Conservation (phyloP, 164 flowering plant species). For the Warburgia ugandensis region DNA sequence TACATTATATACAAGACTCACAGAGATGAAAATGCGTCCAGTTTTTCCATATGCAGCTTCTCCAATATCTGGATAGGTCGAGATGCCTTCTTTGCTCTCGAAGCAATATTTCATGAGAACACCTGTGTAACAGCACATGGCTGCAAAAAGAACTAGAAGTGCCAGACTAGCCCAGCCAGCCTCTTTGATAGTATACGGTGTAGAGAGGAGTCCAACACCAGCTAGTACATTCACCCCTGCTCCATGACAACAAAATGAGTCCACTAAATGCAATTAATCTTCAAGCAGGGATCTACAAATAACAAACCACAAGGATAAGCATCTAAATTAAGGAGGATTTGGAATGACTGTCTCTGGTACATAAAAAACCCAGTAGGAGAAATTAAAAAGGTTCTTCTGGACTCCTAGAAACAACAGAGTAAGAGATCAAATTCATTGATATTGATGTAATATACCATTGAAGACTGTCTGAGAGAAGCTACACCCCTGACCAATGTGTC, state of each 20-base stretch:
- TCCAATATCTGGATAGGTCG: slow-evolving; percentile 75
- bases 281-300: too few species aligned
- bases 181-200: slow-evolving; percentile 70
- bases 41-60: slow-evolving; percentile 86
- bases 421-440: neutral
- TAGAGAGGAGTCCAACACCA: slow-evolving; percentile 87
- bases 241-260: slow-evolving; percentile 1
- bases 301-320: too few species aligned
- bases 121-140: slow-evolving; percentile 71
- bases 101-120: slow-evolving; percentile 64
- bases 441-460: slow-evolving; percentile 44
- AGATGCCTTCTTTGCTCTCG: slow-evolving; percentile 63
- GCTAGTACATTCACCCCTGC: slow-evolving; percentile 75
- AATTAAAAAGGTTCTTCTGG: neutral
- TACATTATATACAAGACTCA: slow-evolving; percentile 28
- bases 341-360: too few species aligned
- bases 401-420: neutral
- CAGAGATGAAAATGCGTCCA: slow-evolving; percentile 65
- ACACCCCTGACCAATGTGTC: slow-evolving; percentile 61
- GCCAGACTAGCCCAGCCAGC: slow-evolving; percentile 77
- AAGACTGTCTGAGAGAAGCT: slow-evolving; percentile 81
- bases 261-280: neutral
- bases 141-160: slow-evolving; percentile 51
- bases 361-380: too few species aligned
- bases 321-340: too few species aligned